These are phyloP conservation scores for Pseudocercospora ulei DNA, from an alignment of 2,329 filamentous ascomycete species.

Conservation along the genomic window DNA sequence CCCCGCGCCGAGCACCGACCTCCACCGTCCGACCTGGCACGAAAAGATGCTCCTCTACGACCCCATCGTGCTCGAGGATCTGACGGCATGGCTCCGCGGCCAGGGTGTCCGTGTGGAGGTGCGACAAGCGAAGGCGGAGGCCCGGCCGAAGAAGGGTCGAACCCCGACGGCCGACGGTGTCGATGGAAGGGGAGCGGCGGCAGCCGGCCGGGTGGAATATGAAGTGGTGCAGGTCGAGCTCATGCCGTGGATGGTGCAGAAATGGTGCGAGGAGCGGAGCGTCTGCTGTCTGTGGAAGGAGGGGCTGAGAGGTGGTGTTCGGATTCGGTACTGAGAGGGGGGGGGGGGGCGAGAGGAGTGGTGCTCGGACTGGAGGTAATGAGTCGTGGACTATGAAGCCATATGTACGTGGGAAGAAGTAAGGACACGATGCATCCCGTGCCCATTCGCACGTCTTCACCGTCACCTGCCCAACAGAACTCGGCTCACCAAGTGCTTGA, in stretches of 20 bases:
- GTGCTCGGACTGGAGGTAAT: too few relatives aligned
- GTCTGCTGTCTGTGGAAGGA: slow-evolving; percentile 71
- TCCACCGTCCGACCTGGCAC: slow-evolving; percentile 57
- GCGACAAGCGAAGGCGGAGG: slow-evolving; percentile 13
- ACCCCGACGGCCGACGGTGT: too few relatives aligned
- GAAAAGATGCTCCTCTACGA: slow-evolving; percentile 94
- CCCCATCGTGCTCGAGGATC: slow-evolving; percentile 76
- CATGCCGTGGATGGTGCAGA: slow-evolving; percentile 57
- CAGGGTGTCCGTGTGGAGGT: slow-evolving; percentile 26
- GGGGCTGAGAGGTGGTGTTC: slow-evolving; percentile 34
- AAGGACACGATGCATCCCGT: too few relatives aligned
- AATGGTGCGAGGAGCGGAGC: slow-evolving; percentile 81
- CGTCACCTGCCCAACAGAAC: too few relatives aligned
- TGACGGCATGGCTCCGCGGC: slow-evolving; percentile 68
- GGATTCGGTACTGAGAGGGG: slow-evolving; percentile 30
- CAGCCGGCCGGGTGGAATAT: slow-evolving; percentile 23
- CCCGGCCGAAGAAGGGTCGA: slow-evolving; percentile 18
- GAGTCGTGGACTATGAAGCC: too few relatives aligned
- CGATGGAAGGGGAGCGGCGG: slow-evolving; percentile 37
- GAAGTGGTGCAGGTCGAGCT: slow-evolving; percentile 28
- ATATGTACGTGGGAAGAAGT: too few relatives aligned
- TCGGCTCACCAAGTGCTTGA: too few relatives aligned
- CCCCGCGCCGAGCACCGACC: slow-evolving; percentile 37
- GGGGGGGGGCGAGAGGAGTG: too few relatives aligned
- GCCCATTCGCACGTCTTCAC: too few relatives aligned